These are phyloP conservation scores for Podaxis sp. DNA, from an alignment of 768 basidiomycete genomes.

Conservation along the genomic window DNA sequence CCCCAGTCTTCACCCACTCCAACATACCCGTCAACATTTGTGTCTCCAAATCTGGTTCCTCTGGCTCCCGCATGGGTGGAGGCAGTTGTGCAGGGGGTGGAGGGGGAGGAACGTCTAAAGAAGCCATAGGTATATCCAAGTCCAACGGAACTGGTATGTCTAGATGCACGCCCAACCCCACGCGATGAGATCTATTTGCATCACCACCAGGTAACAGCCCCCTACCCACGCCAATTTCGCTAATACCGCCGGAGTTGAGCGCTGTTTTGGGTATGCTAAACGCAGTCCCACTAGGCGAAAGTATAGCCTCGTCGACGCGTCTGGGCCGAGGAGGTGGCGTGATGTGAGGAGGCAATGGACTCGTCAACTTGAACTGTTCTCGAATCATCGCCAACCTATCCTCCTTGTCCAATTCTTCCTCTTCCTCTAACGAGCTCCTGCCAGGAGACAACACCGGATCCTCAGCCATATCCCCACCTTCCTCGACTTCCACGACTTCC, in stretches of 20 bases:
- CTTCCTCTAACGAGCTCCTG: slow-evolving; percentile 6
- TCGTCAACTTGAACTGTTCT: slow-evolving; percentile 16
- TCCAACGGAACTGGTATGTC: neutral
- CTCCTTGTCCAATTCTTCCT: neutral
- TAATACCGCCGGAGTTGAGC: slow-evolving; percentile 19
- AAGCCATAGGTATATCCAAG: neutral
- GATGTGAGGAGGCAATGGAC: slow-evolving; percentile 17
- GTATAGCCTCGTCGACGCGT: slow-evolving; percentile 3
- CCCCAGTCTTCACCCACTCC: slow-evolving; percentile 5
- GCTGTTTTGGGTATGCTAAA: slow-evolving; percentile 26
- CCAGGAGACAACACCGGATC: slow-evolving; percentile 13
- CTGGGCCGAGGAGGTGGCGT: slow-evolving; percentile 29
- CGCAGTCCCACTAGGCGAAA: slow-evolving; percentile 18
- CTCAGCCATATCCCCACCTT: slow-evolving; percentile 20
- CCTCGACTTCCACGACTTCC: slow-evolving; percentile 25
- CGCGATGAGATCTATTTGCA: neutral
- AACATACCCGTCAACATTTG: slow-evolving; percentile 11
- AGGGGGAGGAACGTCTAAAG: neutral
- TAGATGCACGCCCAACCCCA: neutral
- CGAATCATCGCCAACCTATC: slow-evolving; percentile 5
- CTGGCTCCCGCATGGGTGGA: neutral
- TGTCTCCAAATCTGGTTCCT: slow-evolving; percentile 6
- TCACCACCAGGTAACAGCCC: neutral
- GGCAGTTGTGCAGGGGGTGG: neutral
- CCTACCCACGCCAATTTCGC: slow-evolving; percentile 12